Evolutionary conservation across 495 filamentous ascomycete genomes (phyloP).

Genomic region (Penicillium diatomitis): DNA sequence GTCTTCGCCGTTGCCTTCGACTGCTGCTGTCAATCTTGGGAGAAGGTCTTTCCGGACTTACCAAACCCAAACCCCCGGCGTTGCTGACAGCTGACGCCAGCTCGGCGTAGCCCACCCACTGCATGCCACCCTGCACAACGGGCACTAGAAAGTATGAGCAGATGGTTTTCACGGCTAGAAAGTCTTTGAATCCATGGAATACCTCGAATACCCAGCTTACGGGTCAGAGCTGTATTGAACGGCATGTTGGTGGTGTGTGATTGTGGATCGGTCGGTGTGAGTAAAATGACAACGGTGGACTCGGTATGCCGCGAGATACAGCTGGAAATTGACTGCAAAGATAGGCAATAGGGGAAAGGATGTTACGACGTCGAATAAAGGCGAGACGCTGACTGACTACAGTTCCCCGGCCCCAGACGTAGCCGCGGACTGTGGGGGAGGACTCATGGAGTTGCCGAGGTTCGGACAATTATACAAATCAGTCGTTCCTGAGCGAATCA

Average conservation of each 20-base stretch:
- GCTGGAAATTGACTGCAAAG: too few species aligned
- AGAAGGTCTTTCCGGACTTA: slow-evolving; percentile 12
- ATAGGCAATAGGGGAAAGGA: too few species aligned
- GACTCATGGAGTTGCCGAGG: slow-evolving; percentile 25
- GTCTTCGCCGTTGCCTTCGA: too few species aligned
- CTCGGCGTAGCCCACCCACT: slow-evolving; percentile 84
- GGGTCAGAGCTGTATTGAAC: slow-evolving; percentile 84
- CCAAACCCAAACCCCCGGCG: slow-evolving; percentile 86
- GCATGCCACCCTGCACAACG: slow-evolving; percentile 97
- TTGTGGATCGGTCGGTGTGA: background rate
- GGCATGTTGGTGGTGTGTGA: slow-evolving; percentile 50
- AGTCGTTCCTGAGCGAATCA: background rate
- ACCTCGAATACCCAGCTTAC: slow-evolving; percentile 80
- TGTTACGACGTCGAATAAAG: too few species aligned
- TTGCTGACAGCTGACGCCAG: slow-evolving; percentile 91
- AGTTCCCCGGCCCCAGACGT: background rate
- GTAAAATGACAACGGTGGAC: too few species aligned
- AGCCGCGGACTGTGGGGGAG: slow-evolving; percentile 29
- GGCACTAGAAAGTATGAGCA: slow-evolving; percentile 53
- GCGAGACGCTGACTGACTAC: too few species aligned
- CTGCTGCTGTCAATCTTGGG: too few species aligned
- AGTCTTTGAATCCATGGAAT: slow-evolving; percentile 11
- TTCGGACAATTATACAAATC: slow-evolving; percentile 13
- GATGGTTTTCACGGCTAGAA: background rate
- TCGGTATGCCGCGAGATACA: too few species aligned